A percentile compares a stretch with the other conserved stretches of the same genome.
Conservation (phyloP, 2,329 filamentous ascomycete genomes). For the Colletotrichum costaricense region DNA sequence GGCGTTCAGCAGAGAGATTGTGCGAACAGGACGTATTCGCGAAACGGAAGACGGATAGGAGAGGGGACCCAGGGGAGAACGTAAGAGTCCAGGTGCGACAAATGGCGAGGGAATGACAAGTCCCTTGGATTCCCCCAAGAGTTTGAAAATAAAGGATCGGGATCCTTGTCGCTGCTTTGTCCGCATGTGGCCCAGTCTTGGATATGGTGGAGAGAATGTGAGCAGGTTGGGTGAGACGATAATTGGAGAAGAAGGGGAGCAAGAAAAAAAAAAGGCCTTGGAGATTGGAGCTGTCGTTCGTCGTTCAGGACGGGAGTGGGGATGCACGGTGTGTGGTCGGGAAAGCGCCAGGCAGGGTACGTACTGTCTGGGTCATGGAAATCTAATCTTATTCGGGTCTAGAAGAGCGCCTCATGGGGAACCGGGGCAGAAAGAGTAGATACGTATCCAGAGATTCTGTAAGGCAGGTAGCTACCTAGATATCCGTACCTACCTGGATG, state of each 20-base stretch:
- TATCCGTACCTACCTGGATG: neutral
- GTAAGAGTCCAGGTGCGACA: neutral
- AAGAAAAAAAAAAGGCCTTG: conserved; percentile 1
- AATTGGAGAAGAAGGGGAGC: neutral
- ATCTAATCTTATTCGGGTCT: neutral
- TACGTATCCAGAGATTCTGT: neutral
- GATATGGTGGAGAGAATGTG: conserved; percentile 36
- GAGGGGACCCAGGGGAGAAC: neutral
- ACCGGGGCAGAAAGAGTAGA: neutral
- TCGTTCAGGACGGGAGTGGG: neutral
- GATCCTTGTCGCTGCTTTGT: conserved; percentile 32
- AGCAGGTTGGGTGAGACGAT: conserved; percentile 7
- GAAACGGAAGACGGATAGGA: neutral
- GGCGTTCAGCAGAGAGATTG: conserved; percentile 26
- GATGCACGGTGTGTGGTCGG: neutral
- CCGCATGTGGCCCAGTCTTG: conserved; percentile 32
- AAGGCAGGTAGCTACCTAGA: neutral
- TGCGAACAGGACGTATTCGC: neutral
- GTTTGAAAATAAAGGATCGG: conserved; percentile 30
- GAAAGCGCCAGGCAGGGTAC: neutral
- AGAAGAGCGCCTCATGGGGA: neutral
- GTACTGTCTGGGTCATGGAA: neutral
- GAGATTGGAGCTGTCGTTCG: conserved; percentile 10
- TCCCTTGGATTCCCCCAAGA: conserved; percentile 9
- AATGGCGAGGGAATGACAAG: neutral